Base-by-base conservation (phyloP, 371 early-diverging fungal genomes). In the Caulochytrium protostelioides region DNA sequence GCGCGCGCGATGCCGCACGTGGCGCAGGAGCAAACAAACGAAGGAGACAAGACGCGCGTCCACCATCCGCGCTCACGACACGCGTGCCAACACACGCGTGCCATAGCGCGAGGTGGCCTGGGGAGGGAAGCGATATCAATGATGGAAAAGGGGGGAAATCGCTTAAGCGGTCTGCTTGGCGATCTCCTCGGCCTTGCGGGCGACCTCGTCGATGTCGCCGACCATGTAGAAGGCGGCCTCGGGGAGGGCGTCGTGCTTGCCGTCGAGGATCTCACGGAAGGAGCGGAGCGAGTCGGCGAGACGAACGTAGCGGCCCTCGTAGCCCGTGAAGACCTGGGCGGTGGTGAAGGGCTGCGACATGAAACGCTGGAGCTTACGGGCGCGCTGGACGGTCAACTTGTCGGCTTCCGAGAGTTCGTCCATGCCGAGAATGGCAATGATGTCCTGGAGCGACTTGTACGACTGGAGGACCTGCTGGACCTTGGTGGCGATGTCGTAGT, bases 391-490 rank as follows among this genome's bases (percentile, higher is more conserved):
- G 42, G 82, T 82, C 44, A 86, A 66, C 76, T 92, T 92, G 66
- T 92, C 92, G 61, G 89, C 89, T 62, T 92, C 90, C 27, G 84
- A 85, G 67, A 91, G 66, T 68, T 91, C 92, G 64, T 91, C 89
- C 60, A 65, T 65, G 74, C 87, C 86, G 50, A 90, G 64, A 78
- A 87, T 85, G 64, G 87, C 86, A 74, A 87, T 87, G 52, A 87
- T 87, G 72, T 87, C 92, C 65, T 91, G 92, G 46, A 91, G 79
- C 45, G 85, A 84, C 76, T 91, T 91, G 77, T 91, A 87, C 59
- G 73, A 72, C 68, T 87, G 89, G 47, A 91, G 78, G 49, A 86
- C 81, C 72, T 83, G 77, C 61, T 91, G 92, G 43, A 83, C 83
- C 45, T 74, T 73, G 37, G 86, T 84, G 69, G 92, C 92, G 35